Base-by-base conservation (phyloP, 1,139 yeast genomes). In the Eremothecium gossypii region DNA sequence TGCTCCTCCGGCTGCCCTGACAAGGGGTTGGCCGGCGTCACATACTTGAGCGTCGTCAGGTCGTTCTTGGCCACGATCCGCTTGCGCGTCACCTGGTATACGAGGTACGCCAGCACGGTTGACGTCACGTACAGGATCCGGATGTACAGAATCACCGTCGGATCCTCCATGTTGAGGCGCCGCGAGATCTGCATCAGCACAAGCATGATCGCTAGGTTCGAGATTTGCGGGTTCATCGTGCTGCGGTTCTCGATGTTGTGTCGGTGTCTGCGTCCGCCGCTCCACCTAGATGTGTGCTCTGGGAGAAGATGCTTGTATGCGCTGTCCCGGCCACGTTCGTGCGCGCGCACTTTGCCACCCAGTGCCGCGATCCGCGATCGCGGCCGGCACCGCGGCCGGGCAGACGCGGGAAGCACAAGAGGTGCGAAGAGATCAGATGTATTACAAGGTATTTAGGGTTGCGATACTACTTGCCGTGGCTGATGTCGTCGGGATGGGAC, bases 151-250 rank as follows among this genome's bases (percentile, higher is more conserved):
- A 89, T 71, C 46, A 79, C 75, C 51, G 69, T 67, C 41, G 94
- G 91, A 67, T 91, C 77, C 65, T 89, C 97, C 69, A 89, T 80
- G 65, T 91, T 94, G 51, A 91, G 73, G 63, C 77, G 78, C 68
- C 87, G 86, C 52, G 96, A 78, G 50, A 87, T 83, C 69, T 91
- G 97, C 96, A 89, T 91, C 87, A 87, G 84, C 73, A 81, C 82
- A 64, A 91, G 83, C 96, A 89, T 89, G 76, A 91, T 69, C 55
- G 74, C 85, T 58, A 91, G 70, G 70, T 91, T 89, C 54, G 87
- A 69, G 52, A 87, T 71, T 54, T 95, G 95, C 41, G 98, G 93
- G 63, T 85, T 85, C 83, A 84, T 77, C 49, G 40, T 63, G 6
- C 23, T 17, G 23, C 23, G 23, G 23, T 17, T 17, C 23, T 17